These are phyloP conservation scores for Ceratobasidium sp. DNA, from an alignment of 1,284 basidiomycete genomes.

Conservation along the genomic window DNA sequence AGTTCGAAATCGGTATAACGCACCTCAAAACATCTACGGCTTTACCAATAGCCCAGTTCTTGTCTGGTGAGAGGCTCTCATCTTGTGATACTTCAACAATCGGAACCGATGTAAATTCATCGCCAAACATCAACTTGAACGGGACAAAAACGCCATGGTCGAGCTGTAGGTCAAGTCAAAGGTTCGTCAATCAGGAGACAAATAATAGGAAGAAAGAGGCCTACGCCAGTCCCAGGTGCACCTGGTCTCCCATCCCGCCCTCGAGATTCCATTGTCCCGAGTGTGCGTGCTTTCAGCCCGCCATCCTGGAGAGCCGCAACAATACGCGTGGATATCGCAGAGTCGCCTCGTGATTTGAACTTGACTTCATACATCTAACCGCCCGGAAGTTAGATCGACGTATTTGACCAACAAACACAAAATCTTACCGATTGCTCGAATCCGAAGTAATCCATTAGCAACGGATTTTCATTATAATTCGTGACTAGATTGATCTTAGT, in stretches of 20 bases:
- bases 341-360: slow-evolving; percentile 71
- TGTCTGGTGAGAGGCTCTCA: slow-evolving; percentile 62
- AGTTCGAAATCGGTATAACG: slow-evolving; percentile 7
- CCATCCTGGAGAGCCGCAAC: slow-evolving; percentile 62
- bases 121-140: slow-evolving; percentile 78
- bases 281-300: slow-evolving; percentile 14
- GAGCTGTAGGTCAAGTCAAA: slow-evolving; percentile 41
- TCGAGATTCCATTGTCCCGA: slow-evolving; percentile 58
- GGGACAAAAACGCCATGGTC: slow-evolving; percentile 75
- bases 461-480: slow-evolving; percentile 75
- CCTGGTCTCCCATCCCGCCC: slow-evolving; percentile 71
- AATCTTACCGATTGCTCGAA: slow-evolving; percentile 53
- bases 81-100: slow-evolving; percentile 77
- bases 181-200: background rate
- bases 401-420: background rate
- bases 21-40: slow-evolving; percentile 66
- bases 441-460: slow-evolving; percentile 76
- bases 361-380: slow-evolving; percentile 65
- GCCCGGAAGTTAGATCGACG: slow-evolving; percentile 43
- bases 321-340: slow-evolving; percentile 62
- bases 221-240: slow-evolving; percentile 60
- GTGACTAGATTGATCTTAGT: slow-evolving; percentile 58
- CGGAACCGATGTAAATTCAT: slow-evolving; percentile 64
- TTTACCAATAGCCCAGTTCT: slow-evolving; percentile 70
- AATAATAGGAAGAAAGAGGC: background rate